These are phyloP conservation scores for Hymenoscyphus linearis DNA, from an alignment of 2,329 filamentous ascomycete genomes.

Conservation along the genomic window DNA sequence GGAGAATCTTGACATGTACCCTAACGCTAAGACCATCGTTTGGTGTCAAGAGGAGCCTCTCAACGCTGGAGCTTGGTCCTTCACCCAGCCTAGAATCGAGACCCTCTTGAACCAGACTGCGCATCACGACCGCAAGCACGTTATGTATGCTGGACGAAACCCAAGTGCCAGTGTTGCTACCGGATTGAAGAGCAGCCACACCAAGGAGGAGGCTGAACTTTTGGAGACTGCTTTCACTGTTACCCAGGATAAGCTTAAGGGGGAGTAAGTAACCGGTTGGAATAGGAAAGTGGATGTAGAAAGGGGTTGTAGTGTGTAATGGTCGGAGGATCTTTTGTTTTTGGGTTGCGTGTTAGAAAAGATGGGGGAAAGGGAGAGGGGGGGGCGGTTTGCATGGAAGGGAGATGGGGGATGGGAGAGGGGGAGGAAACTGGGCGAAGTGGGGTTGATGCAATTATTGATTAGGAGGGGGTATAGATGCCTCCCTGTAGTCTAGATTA, in stretches of 20 bases:
- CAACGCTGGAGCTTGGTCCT: constrained; percentile 95
- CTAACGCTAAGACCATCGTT: constrained; percentile 95
- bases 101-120: constrained; percentile 90
- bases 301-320: neutral
- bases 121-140: constrained; percentile 88
- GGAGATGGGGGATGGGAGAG: neutral
- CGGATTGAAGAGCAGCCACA: constrained; percentile 79
- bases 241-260: constrained; percentile 65
- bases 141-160: constrained; percentile 93
- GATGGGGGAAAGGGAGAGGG: too few relatives aligned
- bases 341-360: too few relatives aligned
- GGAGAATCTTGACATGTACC: constrained; percentile 95
- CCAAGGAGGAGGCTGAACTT: constrained; percentile 89
- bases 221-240: constrained; percentile 60
- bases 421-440: neutral
- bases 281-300: neutral
- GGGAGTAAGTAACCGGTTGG: constrained; percentile 33
- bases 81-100: constrained; percentile 95
- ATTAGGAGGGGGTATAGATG: neutral
- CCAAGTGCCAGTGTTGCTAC: constrained; percentile 92
- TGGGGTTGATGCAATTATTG: neutral
- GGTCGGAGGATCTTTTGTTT: neutral
- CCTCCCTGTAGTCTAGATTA: neutral
- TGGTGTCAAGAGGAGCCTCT: constrained; percentile 98
- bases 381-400: neutral